These are phyloP conservation scores for Microdochium paspali DNA, from an alignment of 2,329 filamentous ascomycete genomes.

Conservation along the genomic window DNA sequence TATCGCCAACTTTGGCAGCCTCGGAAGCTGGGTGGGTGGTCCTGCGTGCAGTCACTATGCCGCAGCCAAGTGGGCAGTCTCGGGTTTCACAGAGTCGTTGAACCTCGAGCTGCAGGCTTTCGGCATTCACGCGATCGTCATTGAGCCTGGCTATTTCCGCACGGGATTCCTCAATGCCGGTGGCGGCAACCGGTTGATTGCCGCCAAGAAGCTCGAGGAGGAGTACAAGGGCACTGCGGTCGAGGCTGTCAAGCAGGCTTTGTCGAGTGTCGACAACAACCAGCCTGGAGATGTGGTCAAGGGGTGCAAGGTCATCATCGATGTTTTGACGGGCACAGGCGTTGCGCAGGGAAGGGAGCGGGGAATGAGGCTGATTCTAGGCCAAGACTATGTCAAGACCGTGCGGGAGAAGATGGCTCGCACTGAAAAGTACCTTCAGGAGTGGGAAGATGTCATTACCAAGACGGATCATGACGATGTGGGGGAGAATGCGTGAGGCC, in stretches of 20 bases:
- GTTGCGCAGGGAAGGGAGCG: slow-evolving; percentile 35
- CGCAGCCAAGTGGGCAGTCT: slow-evolving; percentile 29
- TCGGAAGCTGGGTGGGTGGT: slow-evolving; percentile 23
- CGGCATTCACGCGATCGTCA: slow-evolving; percentile 26
- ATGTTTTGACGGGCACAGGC: slow-evolving; percentile 42
- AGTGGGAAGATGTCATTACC: slow-evolving; percentile 36
- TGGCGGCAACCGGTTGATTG: slow-evolving; percentile 12
- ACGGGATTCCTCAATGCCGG: slow-evolving; percentile 34
- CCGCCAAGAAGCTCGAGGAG: slow-evolving; percentile 19
- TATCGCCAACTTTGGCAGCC: slow-evolving; percentile 30
- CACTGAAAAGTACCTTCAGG: slow-evolving; percentile 32
- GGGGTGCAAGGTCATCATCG: slow-evolving; percentile 40
- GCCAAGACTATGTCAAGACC: slow-evolving; percentile 34
- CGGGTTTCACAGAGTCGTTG: slow-evolving; percentile 24
- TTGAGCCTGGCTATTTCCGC: slow-evolving; percentile 45
- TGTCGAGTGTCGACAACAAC: slow-evolving; percentile 29
- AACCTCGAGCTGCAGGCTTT: slow-evolving; percentile 22
- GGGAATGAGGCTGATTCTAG: slow-evolving; percentile 44
- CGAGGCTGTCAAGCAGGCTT: slow-evolving; percentile 15
- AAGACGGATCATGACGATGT: slow-evolving; percentile 25
- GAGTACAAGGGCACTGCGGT: slow-evolving; percentile 16
- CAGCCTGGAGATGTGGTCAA: slow-evolving; percentile 48
- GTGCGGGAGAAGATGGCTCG: slow-evolving; percentile 32
- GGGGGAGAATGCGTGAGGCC: not conserved
- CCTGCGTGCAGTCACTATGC: slow-evolving; percentile 23